Percentiles rank a stretch among this genome's conserved stretches.
phyloP scores from a whole-genome alignment of 768 basidiomycete genomes.

The Agaricus blazei region DNA sequence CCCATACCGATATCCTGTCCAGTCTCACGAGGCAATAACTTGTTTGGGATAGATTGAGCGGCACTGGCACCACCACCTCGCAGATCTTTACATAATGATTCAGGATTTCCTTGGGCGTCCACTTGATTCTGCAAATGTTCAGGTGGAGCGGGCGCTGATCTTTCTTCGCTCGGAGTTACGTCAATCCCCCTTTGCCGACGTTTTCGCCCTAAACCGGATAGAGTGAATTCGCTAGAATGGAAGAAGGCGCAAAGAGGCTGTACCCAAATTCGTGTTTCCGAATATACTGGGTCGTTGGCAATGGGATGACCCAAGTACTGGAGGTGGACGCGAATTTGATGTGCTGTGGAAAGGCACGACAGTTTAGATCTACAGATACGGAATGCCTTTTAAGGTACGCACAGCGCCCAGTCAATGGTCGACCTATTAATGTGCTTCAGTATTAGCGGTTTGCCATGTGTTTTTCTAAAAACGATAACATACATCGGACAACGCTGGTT shows the following conservation, averaged over 20 bases:
- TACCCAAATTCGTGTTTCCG: constrained; percentile 75
- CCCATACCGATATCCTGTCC: constrained; percentile 87
- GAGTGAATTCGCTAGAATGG: neutral
- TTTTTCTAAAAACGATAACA: constrained; percentile 15
- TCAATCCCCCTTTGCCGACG: constrained; percentile 78
- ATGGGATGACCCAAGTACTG: constrained; percentile 93
- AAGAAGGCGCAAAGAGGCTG: constrained; percentile 7
- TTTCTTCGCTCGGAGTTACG: constrained; percentile 59
- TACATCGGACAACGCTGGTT: constrained; percentile 86
- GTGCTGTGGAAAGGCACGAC: constrained; percentile 46
- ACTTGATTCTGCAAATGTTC: constrained; percentile 37
- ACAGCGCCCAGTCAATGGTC: constrained; percentile 92
- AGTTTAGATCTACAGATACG: neutral
- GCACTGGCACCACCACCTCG: constrained; percentile 7
- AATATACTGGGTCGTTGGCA: constrained; percentile 94
- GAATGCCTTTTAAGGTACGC: constrained; percentile 25
- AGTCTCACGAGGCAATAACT: constrained; percentile 75
- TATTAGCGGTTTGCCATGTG: neutral
- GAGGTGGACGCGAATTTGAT: constrained; percentile 95
- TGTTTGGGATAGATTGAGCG: constrained; percentile 17
- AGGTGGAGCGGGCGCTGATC: constrained; percentile 56
- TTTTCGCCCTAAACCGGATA: constrained; percentile 49
- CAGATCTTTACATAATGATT: constrained; percentile 28
- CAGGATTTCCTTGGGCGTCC: constrained; percentile 39
- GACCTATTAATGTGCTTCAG: constrained; percentile 43